phyloP scores from a whole-genome alignment of 306 rosid genomes.

The Boehmeria nivea region DNA sequence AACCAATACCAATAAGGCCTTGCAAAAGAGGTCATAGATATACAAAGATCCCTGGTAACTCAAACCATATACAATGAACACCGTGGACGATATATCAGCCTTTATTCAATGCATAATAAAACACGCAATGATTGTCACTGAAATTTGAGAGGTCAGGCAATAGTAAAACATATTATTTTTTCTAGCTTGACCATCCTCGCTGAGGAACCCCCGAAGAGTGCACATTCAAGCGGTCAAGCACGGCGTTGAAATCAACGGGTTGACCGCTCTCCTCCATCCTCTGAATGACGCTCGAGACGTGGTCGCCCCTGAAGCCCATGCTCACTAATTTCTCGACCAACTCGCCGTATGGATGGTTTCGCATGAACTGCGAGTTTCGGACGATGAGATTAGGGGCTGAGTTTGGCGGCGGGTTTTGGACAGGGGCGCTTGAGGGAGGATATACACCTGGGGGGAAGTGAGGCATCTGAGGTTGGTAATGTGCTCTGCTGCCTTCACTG shows the following conservation, averaged over 20 bases:
- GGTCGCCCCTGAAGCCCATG: slow-evolving; percentile 94
- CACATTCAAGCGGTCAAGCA: slow-evolving; percentile 76
- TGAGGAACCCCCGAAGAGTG: slow-evolving; percentile 66
- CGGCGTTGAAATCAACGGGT: slow-evolving; percentile 75
- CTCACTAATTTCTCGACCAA: slow-evolving; percentile 65
- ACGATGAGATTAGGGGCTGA: slow-evolving; percentile 32
- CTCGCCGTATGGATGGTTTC: slow-evolving; percentile 75
- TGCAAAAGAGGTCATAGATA: slow-evolving; percentile 11
- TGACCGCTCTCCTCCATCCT: slow-evolving; percentile 96
- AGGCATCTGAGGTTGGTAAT: slow-evolving; percentile 51
- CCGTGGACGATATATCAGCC: slow-evolving; percentile 33
- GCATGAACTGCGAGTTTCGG: slow-evolving; percentile 56
- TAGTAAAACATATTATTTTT: background rate
- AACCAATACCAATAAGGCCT: slow-evolving; percentile 6
- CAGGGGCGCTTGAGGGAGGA: slow-evolving; percentile 58
- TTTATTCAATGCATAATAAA: slow-evolving; percentile 94
- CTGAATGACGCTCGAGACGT: slow-evolving; percentile 69
- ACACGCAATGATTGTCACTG: slow-evolving; percentile 57
- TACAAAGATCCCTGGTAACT: slow-evolving; percentile 18
- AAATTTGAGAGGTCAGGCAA: slow-evolving; percentile 11
- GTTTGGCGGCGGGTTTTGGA: background rate
- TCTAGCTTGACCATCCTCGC: slow-evolving; percentile 76
- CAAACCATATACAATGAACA: slow-evolving; percentile 33
- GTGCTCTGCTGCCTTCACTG: slow-evolving; percentile 62
- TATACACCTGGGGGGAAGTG: slow-evolving; percentile 69